A percentile compares a stretch with the other conserved stretches of the same genome.
phyloP scores from a whole-genome alignment of 805 yeast species.

The Cyberlindnera maclurae region DNA sequence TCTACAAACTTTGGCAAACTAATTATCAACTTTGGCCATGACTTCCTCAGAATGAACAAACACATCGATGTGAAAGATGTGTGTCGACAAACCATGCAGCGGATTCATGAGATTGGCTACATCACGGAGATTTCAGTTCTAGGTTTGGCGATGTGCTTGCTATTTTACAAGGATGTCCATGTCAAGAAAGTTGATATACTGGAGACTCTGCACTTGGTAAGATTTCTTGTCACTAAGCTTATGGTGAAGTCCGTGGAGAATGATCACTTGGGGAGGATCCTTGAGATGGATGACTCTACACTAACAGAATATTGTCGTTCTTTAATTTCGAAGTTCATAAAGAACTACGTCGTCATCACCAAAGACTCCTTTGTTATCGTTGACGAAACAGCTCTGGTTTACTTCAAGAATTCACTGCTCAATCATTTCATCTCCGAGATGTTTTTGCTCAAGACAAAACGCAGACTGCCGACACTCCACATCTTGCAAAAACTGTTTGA shows the following conservation, averaged over 20 bases:
- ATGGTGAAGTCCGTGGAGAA: conserved; percentile 4
- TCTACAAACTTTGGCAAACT: conserved; percentile 16
- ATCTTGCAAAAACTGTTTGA: conserved; percentile 12
- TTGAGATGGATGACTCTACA: conserved; percentile 1
- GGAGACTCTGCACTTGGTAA: conserved; percentile 5
- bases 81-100: conserved; percentile 7
- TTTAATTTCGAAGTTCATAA: conserved; percentile 10
- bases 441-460: conserved; percentile 8
- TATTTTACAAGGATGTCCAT: conserved; percentile 11
- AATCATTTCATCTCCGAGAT: conserved; percentile 17
- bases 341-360: conserved; percentile 4
- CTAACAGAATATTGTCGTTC: conserved; percentile 2
- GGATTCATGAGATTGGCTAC: conserved; percentile 13
- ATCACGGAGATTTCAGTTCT: conserved; percentile 16
- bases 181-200: conserved; percentile 6
- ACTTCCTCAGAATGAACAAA: conserved; percentile 6
- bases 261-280: conserved; percentile 7
- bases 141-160: conserved; percentile 10
- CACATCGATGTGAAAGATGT: conserved; percentile 3
- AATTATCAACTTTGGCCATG: conserved; percentile 15
- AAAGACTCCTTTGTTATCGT: conserved; percentile 5
- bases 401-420: conserved; percentile 18
- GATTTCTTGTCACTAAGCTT: conserved; percentile 4
- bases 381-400: conserved; percentile 17
- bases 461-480: conserved; percentile 4